These are phyloP conservation scores for Colletotrichum tropicale DNA, from an alignment of 2,329 filamentous ascomycete species.

Conservation along the genomic window DNA sequence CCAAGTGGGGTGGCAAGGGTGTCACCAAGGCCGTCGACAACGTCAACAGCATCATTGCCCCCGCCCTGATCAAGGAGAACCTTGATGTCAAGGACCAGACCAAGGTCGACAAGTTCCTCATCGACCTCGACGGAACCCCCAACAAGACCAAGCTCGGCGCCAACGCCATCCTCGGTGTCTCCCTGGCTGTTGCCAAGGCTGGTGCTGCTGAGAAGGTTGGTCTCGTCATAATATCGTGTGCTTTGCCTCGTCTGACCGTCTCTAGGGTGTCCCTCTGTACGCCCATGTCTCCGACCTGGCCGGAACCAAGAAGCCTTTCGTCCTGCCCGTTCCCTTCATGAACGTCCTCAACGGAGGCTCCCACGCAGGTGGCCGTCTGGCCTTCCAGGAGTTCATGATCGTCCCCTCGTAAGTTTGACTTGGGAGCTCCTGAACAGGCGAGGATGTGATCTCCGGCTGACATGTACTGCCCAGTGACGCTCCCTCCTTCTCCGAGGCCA, in stretches of 20 bases:
- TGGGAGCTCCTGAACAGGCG: neutral
- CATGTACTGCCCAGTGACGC: slow-evolving; percentile 61
- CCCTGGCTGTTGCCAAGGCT: slow-evolving; percentile 84
- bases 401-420: slow-evolving; percentile 71
- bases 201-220: slow-evolving; percentile 83
- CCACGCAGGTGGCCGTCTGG: slow-evolving; percentile 94
- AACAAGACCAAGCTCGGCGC: slow-evolving; percentile 90
- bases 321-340: slow-evolving; percentile 90
- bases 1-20: slow-evolving; percentile 86
- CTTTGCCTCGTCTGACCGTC: neutral
- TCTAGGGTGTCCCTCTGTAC: slow-evolving; percentile 78
- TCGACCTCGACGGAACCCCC: slow-evolving; percentile 80
- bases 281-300: slow-evolving; percentile 87
- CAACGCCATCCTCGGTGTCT: slow-evolving; percentile 88
- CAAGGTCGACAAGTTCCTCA: slow-evolving; percentile 84
- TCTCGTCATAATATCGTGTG: neutral
- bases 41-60: slow-evolving; percentile 82
- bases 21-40: slow-evolving; percentile 86
- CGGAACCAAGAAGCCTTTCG: slow-evolving; percentile 90
- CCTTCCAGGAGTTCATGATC: slow-evolving; percentile 98
- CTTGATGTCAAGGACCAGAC: slow-evolving; percentile 87
- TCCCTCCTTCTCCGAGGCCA: slow-evolving; percentile 90
- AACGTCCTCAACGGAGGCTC: slow-evolving; percentile 91
- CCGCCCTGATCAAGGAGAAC: slow-evolving; percentile 81
- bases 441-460: neutral